Evolutionary conservation across 495 filamentous ascomycete species (phyloP).

Genomic region (Penicillium soppii): DNA sequence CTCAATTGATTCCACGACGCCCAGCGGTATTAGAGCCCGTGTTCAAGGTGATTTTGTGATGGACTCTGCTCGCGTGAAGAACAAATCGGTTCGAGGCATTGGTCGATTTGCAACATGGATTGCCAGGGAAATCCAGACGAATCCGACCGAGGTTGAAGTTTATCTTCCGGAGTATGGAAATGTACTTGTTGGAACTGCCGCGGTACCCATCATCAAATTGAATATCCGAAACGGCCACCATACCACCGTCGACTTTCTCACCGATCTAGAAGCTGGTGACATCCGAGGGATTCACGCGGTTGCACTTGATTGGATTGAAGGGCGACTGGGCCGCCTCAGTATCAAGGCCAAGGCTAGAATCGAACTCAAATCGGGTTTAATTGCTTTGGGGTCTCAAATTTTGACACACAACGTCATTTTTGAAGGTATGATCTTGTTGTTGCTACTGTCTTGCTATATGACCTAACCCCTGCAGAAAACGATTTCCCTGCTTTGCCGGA

Average conservation of each 20-base stretch:
- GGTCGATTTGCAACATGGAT: conserved; percentile 83
- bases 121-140: conserved; percentile 66
- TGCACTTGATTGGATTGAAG: conserved; percentile 84
- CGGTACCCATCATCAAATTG: conserved; percentile 68
- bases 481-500: conserved; percentile 74
- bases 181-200: conserved; percentile 72
- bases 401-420: conserved; percentile 71
- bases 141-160: conserved; percentile 67
- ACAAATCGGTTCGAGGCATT: conserved; percentile 65
- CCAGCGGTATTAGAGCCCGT: conserved; percentile 70
- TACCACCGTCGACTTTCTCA: conserved; percentile 74
- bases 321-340: conserved; percentile 63
- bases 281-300: conserved; percentile 76
- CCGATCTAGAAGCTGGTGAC: conserved; percentile 71
- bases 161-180: conserved; percentile 83
- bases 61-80: conserved; percentile 71
- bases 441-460: not conserved
- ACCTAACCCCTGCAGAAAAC: conserved; percentile 38
- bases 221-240: conserved; percentile 72
- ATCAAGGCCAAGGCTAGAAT: conserved; percentile 70
- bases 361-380: conserved; percentile 70
- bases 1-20: conserved; percentile 79
- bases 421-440: conserved; percentile 65
- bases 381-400: conserved; percentile 70
- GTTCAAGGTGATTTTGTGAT: conserved; percentile 78